Evolutionary conservation across 768 basidiomycete genomes (phyloP).

Genomic region (Russula brevipes): DNA sequence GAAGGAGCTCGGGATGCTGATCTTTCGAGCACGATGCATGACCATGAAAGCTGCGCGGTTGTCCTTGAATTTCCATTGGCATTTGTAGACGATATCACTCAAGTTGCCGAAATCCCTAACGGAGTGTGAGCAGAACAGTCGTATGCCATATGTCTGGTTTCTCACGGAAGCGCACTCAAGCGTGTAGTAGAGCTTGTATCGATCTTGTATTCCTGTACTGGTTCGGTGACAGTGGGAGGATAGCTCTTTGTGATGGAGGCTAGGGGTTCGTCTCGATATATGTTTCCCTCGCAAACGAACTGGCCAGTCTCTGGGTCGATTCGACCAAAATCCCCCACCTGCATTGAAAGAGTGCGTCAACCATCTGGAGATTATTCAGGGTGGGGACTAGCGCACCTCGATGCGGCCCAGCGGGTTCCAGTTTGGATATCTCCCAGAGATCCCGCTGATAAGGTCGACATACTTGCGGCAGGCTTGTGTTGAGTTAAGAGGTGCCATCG

Average conservation of each 20-base stretch:
- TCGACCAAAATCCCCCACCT: conserved; percentile 18
- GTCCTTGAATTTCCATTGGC: conserved; percentile 15
- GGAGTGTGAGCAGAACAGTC: neutral
- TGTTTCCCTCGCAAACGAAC: conserved; percentile 17
- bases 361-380: neutral
- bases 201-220: conserved; percentile 8
- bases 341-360: neutral
- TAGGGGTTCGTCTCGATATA: conserved; percentile 17
- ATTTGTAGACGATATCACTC: conserved; percentile 9
- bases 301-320: conserved; percentile 11
- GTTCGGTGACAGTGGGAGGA: conserved; percentile 7
- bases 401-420: conserved; percentile 12
- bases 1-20: conserved; percentile 4
- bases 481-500: conserved; percentile 1
- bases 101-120: conserved; percentile 10
- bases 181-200: conserved; percentile 3
- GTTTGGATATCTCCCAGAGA: conserved; percentile 11
- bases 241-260: conserved; percentile 11
- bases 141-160: neutral
- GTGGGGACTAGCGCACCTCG: conserved; percentile 4
- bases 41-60: conserved; percentile 9
- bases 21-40: conserved; percentile 8
- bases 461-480: conserved; percentile 13
- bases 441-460: conserved; percentile 11
- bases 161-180: conserved; percentile 7